Percentiles rank a stretch among this genome's conserved stretches.
These are phyloP conservation scores for Angomonas desouzai DNA, from an alignment of 208 protist genomes.

Conservation along the genomic window DNA sequence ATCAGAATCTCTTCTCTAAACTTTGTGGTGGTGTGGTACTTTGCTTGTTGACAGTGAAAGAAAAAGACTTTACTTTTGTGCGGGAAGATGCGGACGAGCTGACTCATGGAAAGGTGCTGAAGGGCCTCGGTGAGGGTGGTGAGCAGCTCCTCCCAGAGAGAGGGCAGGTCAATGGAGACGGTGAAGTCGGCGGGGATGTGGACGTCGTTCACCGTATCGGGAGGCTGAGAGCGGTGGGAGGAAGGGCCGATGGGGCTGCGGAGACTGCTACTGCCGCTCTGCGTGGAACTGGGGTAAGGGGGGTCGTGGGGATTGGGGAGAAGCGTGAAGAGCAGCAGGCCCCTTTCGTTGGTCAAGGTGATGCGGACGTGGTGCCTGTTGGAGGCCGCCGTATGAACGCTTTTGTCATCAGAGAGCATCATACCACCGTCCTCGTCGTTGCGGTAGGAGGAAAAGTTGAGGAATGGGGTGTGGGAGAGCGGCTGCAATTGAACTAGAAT, in stretches of 20 bases:
- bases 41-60: neutral
- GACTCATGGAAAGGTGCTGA: conserved; percentile 53
- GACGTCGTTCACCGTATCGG: neutral
- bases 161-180: conserved; percentile 26
- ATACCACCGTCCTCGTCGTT: neutral
- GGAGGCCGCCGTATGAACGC: neutral
- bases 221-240: neutral
- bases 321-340: neutral
- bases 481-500: neutral
- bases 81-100: conserved; percentile 44
- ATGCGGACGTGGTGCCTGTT: neutral
- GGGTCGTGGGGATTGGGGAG: neutral
- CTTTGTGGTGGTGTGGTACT: conserved; percentile 26
- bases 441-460: conserved; percentile 3
- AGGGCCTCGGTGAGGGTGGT: conserved; percentile 57
- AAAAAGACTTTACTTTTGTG: conserved; percentile 27
- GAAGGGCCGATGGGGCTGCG: neutral
- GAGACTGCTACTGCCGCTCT: neutral
- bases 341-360: neutral
- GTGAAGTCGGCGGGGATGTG: conserved; percentile 4
- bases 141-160: conserved; percentile 28
- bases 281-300: neutral
- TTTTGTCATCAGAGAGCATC: neutral
- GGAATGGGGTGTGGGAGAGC: neutral
- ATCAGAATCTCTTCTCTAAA: conserved; percentile 33